These are phyloP conservation scores for Ormosia semicastrata DNA, from an alignment of 306 rosid species.

Conservation along the genomic window DNA sequence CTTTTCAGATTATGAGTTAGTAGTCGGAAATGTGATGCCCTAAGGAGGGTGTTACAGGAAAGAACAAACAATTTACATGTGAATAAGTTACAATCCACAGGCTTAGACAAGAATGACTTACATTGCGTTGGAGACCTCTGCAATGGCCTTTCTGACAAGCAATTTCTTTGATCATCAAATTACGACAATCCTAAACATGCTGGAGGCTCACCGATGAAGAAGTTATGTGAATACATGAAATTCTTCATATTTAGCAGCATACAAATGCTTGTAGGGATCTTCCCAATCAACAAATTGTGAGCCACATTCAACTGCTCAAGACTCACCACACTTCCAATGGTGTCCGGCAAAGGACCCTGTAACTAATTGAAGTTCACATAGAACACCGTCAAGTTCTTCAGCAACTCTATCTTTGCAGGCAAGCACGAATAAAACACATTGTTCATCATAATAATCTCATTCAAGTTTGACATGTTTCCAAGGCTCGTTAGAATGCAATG, in stretches of 20 bases:
- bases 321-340: constrained; percentile 45
- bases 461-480: constrained; percentile 63
- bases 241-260: constrained; percentile 65
- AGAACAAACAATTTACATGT: constrained; percentile 42
- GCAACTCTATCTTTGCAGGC: constrained; percentile 56
- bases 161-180: constrained; percentile 63
- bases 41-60: too few species aligned
- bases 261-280: constrained; percentile 70
- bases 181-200: constrained; percentile 46
- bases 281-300: constrained; percentile 48
- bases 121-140: constrained; percentile 66
- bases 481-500: constrained; percentile 59
- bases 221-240: constrained; percentile 78
- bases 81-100: constrained; percentile 78
- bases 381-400: constrained; percentile 57
- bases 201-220: constrained; percentile 87
- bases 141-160: constrained; percentile 63
- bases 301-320: constrained; percentile 64
- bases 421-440: constrained; percentile 49
- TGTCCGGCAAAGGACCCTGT: constrained; percentile 46
- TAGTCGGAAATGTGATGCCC: too few species aligned
- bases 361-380: constrained; percentile 60
- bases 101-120: constrained; percentile 53
- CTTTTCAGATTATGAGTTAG: too few species aligned
- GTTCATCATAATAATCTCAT: constrained; percentile 56